Base-by-base conservation (phyloP, 768 basidiomycete species). In the Rhodotorula paludigena region DNA sequence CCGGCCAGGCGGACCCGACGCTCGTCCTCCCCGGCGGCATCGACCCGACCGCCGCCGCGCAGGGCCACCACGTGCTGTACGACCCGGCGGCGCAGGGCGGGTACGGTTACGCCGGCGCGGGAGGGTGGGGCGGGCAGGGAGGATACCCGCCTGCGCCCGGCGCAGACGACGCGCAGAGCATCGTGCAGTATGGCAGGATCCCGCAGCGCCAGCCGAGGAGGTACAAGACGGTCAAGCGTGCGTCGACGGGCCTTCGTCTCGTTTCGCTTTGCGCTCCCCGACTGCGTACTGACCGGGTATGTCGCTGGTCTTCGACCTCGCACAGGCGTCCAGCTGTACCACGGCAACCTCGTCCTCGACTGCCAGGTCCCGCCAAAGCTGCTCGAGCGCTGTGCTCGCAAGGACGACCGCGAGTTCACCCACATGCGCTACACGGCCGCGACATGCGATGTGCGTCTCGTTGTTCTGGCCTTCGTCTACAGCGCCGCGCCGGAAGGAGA, bases 341-440 rank as follows among this genome's bases (percentile, higher is more conserved):
- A 90, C 68, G 94, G 94, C 12, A 96, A 98, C 78, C 87, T 96
- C 55, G 74, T 98, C 18, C 81, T 93, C 42, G 92, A 97, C 80
- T 85, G 88, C 18, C 84, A 88, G 0, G 92, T 97, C 0, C 94
- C 94, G 0, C 83, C 87, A n/a, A 94, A 92, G 74, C 82, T 98
- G 48, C 83, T 98, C 35, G 86, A 90, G 66, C 86, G 90, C 83
- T 92, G 89, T 73, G 81, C 85, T 11, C 79, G 84, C 68, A 84
- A 85, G 59, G 87, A 84, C 54, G 91, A 91, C 65, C 85, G 91
- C 69, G 93, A 96, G 78, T 93, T 90, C 77, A 91, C 90, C 0
- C 88, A 91, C 79, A 93, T 97, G 92, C 86, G 94, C 9, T 98
- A 98, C 79, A 88, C 87, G 15, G 94, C 92, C 0, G 92, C 90